A percentile compares a stretch with the other conserved stretches of the same genome.
phyloP scores from a whole-genome alignment of 2,329 filamentous ascomycete species.

The Shiraia bambusicola region DNA sequence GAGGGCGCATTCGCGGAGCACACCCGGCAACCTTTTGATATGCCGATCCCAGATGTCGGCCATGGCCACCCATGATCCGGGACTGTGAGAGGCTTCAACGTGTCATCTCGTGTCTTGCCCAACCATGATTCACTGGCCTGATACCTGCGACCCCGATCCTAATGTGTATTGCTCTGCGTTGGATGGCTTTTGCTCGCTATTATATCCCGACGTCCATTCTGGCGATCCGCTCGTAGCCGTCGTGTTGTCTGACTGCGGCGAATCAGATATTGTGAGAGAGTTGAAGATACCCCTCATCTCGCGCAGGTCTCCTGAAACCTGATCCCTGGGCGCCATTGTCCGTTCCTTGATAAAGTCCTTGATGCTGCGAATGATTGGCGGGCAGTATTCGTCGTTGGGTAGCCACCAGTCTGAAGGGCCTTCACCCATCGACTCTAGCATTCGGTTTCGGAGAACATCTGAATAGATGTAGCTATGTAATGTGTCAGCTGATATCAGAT shows the following conservation, averaged over 20 bases:
- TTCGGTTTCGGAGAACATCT: slow-evolving; percentile 68
- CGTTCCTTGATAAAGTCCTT: slow-evolving; percentile 80
- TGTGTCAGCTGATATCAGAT: slow-evolving; percentile 8
- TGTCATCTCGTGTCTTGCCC: slow-evolving; percentile 12
- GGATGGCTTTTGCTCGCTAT: slow-evolving; percentile 24
- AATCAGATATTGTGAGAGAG: slow-evolving; percentile 42
- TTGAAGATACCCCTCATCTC: slow-evolving; percentile 72
- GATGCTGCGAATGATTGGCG: slow-evolving; percentile 71
- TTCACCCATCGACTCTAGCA: slow-evolving; percentile 74
- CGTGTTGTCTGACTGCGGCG: slow-evolving; percentile 32
- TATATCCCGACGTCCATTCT: slow-evolving; percentile 23
- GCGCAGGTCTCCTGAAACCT: slow-evolving; percentile 63
- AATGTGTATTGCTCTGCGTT: slow-evolving; percentile 15
- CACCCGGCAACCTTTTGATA: slow-evolving; percentile 18
- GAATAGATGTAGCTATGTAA: slow-evolving; percentile 76
- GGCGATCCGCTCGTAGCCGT: slow-evolving; percentile 30
- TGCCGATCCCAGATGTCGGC: slow-evolving; percentile 19
- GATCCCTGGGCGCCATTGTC: slow-evolving; percentile 54
- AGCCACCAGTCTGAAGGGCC: slow-evolving; percentile 86
- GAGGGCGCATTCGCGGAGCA: slow-evolving; percentile 16
- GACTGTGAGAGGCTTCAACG: slow-evolving; percentile 5
- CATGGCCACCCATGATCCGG: slow-evolving; percentile 8
- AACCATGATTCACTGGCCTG: slow-evolving; percentile 15
- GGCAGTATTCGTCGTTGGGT: slow-evolving; percentile 75
- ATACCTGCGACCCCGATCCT: slow-evolving; percentile 14